phyloP scores from a whole-genome alignment of 1,284 basidiomycete species.

The Apiotrichum akiyoshidainum region DNA sequence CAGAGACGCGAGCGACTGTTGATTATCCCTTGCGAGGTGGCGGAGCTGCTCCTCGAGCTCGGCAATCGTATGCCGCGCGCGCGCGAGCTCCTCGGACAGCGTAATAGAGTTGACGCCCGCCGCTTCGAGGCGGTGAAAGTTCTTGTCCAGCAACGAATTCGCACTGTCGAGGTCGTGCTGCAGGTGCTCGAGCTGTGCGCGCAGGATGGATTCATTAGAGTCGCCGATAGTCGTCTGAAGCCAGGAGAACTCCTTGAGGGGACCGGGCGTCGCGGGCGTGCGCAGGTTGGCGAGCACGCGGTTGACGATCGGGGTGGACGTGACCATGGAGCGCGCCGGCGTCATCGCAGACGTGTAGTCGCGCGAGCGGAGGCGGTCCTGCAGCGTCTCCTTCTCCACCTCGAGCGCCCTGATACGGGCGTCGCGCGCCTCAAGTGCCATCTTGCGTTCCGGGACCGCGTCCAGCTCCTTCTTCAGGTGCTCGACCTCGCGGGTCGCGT shows the following conservation, averaged over 20 bases:
- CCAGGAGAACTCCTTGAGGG: constrained; percentile 48
- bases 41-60: constrained; percentile 48
- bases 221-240: constrained; percentile 44
- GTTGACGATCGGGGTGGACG: constrained; percentile 36
- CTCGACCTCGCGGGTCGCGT: constrained; percentile 75
- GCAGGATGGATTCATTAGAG: constrained; percentile 45
- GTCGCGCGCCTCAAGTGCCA: constrained; percentile 37
- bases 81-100: constrained; percentile 50
- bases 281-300: constrained; percentile 36
- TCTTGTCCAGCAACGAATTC: constrained; percentile 52
- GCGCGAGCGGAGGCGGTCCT: constrained; percentile 21
- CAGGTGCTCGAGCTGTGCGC: constrained; percentile 51
- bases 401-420: constrained; percentile 42
- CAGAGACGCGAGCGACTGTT: constrained; percentile 22
- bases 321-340: constrained; percentile 10
- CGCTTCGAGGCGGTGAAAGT: constrained; percentile 51
- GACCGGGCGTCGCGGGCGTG: constrained; percentile 46
- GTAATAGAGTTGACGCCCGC: constrained; percentile 49
- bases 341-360: not conserved
- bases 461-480: constrained; percentile 63
- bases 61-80: constrained; percentile 42
- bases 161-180: constrained; percentile 48
- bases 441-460: constrained; percentile 33
- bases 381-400: constrained; percentile 37
- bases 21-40: constrained; percentile 27